Percentiles rank a stretch among this genome's conserved stretches.
Evolutionary conservation across 2,329 filamentous ascomycete species (phyloP).

Genomic region (Coniochaeta sp.): DNA sequence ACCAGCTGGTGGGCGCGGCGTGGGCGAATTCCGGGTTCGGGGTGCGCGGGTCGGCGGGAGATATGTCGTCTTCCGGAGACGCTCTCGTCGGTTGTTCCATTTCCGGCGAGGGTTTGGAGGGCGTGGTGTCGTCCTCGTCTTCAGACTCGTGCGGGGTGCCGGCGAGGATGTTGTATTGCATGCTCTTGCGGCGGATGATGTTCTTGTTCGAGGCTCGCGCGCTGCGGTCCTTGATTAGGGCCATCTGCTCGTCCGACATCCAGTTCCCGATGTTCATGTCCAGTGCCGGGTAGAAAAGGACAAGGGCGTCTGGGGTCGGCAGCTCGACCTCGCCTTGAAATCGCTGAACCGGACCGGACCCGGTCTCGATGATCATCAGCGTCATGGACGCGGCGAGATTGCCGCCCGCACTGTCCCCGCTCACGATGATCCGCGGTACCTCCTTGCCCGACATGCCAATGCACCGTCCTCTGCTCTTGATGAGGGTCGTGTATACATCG

Average conservation of each 20-base stretch:
- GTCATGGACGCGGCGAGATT: constrained; percentile 75
- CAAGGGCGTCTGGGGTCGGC: constrained; percentile 33
- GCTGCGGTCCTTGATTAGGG: constrained; percentile 77
- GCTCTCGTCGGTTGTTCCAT: background rate
- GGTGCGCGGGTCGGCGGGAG: constrained; percentile 17
- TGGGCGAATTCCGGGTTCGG: constrained; percentile 46
- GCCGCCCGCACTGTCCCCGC: constrained; percentile 76
- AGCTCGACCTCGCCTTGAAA: background rate
- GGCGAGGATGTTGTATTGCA: constrained; percentile 79
- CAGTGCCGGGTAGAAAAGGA: constrained; percentile 82
- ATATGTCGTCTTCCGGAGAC: constrained; percentile 1
- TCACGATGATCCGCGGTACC: constrained; percentile 62
- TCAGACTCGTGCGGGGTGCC: constrained; percentile 78
- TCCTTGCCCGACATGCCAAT: constrained; percentile 63
- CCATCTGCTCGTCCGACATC: constrained; percentile 99
- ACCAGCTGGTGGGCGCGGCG: constrained; percentile 31
- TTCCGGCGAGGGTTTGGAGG: constrained; percentile 13
- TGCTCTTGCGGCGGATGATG: constrained; percentile 76
- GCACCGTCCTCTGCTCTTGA: constrained; percentile 66
- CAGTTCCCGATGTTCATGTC: constrained; percentile 98
- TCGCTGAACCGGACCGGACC: constrained; percentile 40
- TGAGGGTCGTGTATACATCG: constrained; percentile 71
- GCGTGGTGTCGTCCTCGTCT: constrained; percentile 51
- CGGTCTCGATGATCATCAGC: constrained; percentile 82
- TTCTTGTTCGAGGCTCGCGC: constrained; percentile 70